phyloP scores from a whole-genome alignment of 345 rosid species.

The Noccaea bulbosa region DNA sequence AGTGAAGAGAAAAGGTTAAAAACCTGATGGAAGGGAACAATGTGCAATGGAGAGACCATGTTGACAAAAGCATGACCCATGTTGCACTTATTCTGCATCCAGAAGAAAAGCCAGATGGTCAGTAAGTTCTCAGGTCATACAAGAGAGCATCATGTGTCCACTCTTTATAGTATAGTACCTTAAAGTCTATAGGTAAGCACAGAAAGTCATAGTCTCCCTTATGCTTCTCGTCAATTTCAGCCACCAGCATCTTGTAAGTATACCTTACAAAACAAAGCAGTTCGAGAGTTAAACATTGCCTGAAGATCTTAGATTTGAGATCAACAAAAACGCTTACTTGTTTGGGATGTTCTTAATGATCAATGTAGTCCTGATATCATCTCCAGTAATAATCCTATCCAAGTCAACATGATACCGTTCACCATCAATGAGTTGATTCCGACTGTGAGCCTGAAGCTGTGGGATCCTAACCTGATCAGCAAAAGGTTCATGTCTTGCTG shows the following conservation, averaged over 20 bases:
- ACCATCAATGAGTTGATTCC: slow-evolving; percentile 60
- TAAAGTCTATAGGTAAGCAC: slow-evolving; percentile 89
- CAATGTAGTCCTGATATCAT: slow-evolving; percentile 82
- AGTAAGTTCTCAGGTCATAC: slow-evolving; percentile 29
- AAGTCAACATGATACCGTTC: slow-evolving; percentile 79
- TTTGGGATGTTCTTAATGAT: slow-evolving; percentile 97
- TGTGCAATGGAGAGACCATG: slow-evolving; percentile 85
- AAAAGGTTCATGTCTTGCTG: slow-evolving; percentile 53
- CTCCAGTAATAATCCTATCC: slow-evolving; percentile 70
- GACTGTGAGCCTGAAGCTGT: slow-evolving; percentile 51
- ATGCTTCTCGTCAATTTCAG: slow-evolving; percentile 91
- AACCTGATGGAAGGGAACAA: slow-evolving; percentile 89
- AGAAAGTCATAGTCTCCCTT: slow-evolving; percentile 85
- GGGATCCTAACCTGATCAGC: slow-evolving; percentile 54
- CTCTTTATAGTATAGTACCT: slow-evolving; percentile 52
- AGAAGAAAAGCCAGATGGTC: slow-evolving; percentile 18
- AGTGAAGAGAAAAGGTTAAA: slow-evolving; percentile 16
- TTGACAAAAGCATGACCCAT: slow-evolving; percentile 97
- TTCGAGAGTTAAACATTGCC: slow-evolving; percentile 14
- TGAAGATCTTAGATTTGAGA: neutral
- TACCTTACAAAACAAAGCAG: slow-evolving; percentile 57
- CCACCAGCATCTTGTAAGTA: slow-evolving; percentile 94
- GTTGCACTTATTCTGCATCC: slow-evolving; percentile 94
- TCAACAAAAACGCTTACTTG: slow-evolving; percentile 58
- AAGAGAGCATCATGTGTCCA: slow-evolving; percentile 3